Conservation (phyloP, 78 protist species). For the Guillardia theta region DNA sequence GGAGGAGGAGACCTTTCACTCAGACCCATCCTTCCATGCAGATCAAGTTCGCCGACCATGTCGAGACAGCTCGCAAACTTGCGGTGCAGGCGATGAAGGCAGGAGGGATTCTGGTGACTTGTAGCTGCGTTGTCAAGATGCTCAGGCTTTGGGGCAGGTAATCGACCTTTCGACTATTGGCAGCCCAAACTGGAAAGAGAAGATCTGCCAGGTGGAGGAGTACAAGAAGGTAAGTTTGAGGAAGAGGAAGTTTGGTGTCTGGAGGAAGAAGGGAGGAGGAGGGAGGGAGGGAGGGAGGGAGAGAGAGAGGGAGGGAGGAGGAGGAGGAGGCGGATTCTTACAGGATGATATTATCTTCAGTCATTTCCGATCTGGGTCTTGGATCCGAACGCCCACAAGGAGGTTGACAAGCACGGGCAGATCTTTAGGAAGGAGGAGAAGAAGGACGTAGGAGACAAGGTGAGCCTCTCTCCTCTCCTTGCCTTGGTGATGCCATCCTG, state of each 20-base stretch:
- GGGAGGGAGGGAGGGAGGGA: no score
- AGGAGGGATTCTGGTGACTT: not conserved
- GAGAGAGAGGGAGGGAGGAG: no score
- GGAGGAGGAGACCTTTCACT: not conserved
- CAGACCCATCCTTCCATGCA: not conserved
- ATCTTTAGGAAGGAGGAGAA: constrained; percentile 5
- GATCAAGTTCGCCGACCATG: constrained; percentile 13
- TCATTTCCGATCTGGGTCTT: not conserved
- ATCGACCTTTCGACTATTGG: not conserved
- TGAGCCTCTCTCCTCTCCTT: not conserved
- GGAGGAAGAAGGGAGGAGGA: no score
- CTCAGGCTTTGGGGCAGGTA: not conserved
- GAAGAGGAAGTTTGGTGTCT: no score
- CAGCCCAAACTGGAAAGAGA: not conserved
- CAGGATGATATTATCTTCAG: no score
- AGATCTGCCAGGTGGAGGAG: constrained; percentile 26
- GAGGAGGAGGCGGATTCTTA: no score
- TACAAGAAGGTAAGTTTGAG: not conserved
- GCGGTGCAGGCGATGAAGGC: not conserved
- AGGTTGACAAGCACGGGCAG: constrained; percentile 14
- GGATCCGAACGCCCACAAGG: not conserved
- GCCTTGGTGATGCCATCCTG: not conserved
- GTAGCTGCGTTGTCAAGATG: no score
- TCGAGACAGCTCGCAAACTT: not conserved
- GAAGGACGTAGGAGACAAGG: constrained; percentile 8